phyloP scores from a whole-genome alignment of 352 stramenopile genomes.

The Elongisporangium undulatum region DNA sequence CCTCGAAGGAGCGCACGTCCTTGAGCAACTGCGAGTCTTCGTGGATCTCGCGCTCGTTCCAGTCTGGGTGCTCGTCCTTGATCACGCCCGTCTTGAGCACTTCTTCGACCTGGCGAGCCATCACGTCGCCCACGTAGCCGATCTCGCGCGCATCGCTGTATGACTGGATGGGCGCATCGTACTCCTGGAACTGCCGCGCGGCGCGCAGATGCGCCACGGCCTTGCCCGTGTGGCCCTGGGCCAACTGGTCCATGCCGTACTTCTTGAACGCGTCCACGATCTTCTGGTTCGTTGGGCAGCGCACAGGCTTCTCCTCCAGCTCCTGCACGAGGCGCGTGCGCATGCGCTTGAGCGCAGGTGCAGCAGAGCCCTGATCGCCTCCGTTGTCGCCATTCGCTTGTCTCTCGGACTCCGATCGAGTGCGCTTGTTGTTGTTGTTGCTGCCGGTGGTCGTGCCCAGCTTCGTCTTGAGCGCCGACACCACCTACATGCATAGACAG shows the following conservation, averaged over 20 bases:
- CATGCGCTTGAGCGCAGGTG: slow-evolving; percentile 55
- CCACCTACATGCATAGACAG: too few species aligned
- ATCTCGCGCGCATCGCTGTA: slow-evolving; percentile 30
- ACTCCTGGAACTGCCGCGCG: slow-evolving; percentile 51
- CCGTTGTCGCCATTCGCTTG: slow-evolving; percentile 5
- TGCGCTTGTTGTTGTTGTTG: slow-evolving; percentile 6
- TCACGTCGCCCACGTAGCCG: slow-evolving; percentile 48
- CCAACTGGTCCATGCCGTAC: slow-evolving; percentile 56
- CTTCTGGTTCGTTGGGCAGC: slow-evolving; percentile 57
- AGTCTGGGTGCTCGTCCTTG: slow-evolving; percentile 28
- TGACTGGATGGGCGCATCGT: slow-evolving; percentile 42
- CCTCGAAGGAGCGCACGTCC: slow-evolving; percentile 33
- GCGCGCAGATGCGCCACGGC: slow-evolving; percentile 64
- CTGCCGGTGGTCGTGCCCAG: slow-evolving; percentile 3
- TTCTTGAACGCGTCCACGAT: slow-evolving; percentile 68
- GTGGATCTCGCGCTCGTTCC: slow-evolving; percentile 48
- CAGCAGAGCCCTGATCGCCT: slow-evolving; percentile 19
- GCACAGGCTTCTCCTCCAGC: slow-evolving; percentile 33
- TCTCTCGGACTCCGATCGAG: neutral
- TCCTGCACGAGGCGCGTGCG: slow-evolving; percentile 55
- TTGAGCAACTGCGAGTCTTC: slow-evolving; percentile 36
- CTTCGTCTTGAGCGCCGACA: too few species aligned
- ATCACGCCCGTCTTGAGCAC: slow-evolving; percentile 50
- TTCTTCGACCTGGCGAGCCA: slow-evolving; percentile 57
- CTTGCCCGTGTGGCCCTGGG: slow-evolving; percentile 68